Percentiles rank a stretch among this genome's conserved stretches.
Evolutionary conservation across 768 basidiomycete species (phyloP).

Genomic region (Pleurotus salmoneostramineus): DNA sequence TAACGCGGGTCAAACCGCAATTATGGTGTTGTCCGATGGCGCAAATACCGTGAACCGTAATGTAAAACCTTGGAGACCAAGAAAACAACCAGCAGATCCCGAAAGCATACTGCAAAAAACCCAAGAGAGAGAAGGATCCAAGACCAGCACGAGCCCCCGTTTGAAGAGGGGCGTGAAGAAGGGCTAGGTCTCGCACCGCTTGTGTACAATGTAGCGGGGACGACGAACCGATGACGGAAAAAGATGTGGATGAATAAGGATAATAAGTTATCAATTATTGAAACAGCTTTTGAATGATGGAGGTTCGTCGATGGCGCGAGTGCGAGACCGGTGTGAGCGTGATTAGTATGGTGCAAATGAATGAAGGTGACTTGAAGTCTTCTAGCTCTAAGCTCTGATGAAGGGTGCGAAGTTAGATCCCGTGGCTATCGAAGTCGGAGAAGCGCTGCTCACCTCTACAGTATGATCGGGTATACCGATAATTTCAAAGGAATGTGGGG

Average conservation of each 20-base stretch:
- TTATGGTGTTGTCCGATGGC: constrained; percentile 2
- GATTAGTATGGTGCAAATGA: not conserved
- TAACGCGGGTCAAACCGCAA: not conserved
- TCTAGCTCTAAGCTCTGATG: constrained; percentile 2
- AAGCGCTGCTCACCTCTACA: not conserved
- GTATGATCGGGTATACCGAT: constrained; percentile 5
- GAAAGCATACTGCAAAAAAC: constrained; percentile 5
- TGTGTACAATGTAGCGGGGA: constrained; percentile 6
- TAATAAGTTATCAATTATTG: constrained; percentile 8
- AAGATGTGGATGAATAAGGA: constrained; percentile 4
- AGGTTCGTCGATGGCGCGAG: not conserved
- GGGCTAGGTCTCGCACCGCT: constrained; percentile 1
- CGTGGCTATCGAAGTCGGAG: not conserved
- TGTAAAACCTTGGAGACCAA: constrained; percentile 3
- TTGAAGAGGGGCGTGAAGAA: not conserved
- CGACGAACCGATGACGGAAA: constrained; percentile 3
- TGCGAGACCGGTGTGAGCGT: not conserved
- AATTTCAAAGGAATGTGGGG: constrained; percentile 5
- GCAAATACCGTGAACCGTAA: constrained; percentile 8
- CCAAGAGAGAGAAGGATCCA: constrained; percentile 3
- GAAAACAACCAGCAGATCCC: constrained; percentile 6
- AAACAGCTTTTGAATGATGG: constrained; percentile 3
- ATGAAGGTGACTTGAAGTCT: constrained; percentile 1
- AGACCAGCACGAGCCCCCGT: not conserved
- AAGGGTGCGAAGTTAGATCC: not conserved